Conservation (phyloP, 116 monocot species). For the Trichopus zeylanicus region DNA sequence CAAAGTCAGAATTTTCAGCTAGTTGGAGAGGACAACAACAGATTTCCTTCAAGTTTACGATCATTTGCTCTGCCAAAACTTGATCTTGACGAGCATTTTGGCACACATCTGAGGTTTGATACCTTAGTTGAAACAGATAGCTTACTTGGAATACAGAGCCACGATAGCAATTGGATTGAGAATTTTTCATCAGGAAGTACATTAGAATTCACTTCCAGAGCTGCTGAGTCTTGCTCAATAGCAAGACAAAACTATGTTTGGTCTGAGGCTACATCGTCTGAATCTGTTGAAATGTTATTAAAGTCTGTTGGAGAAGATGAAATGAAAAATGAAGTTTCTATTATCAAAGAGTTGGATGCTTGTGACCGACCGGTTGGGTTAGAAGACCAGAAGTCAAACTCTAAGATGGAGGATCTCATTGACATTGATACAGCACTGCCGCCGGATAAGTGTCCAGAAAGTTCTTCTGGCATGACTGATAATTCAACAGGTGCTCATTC, state of each 20-base stretch:
- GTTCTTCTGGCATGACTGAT: slow-evolving; percentile 10
- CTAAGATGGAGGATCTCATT: slow-evolving; percentile 12
- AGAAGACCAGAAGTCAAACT: slow-evolving; percentile 20
- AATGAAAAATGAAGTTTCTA: slow-evolving; percentile 26
- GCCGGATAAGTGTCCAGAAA: slow-evolving; percentile 19
- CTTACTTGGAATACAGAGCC: slow-evolving; percentile 41
- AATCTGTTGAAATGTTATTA: slow-evolving; percentile 91
- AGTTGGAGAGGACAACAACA: slow-evolving; percentile 66
- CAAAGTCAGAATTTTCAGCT: slow-evolving; percentile 86
- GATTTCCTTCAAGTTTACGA: slow-evolving; percentile 58
- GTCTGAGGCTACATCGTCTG: slow-evolving; percentile 90
- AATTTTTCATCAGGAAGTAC: slow-evolving; percentile 68
- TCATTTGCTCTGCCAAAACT: slow-evolving; percentile 71
- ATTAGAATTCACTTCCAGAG: slow-evolving; percentile 51
- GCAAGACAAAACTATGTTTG: slow-evolving; percentile 55
- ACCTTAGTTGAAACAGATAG: slow-evolving; percentile 35
- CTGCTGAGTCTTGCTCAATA: slow-evolving; percentile 54
- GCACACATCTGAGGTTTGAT: slow-evolving; percentile 69
- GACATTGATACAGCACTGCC: slow-evolving; percentile 13
- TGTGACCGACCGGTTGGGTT: slow-evolving; percentile 17
- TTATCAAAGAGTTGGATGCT: slow-evolving; percentile 16
- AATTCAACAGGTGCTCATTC: neutral
- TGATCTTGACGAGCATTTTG: slow-evolving; percentile 82
- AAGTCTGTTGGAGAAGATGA: slow-evolving; percentile 85
- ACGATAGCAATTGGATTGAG: slow-evolving; percentile 80